Percentiles rank a stretch among this genome's conserved stretches.
Conservation (phyloP, 768 basidiomycete genomes). For the Dioszegia aurantiaca region DNA sequence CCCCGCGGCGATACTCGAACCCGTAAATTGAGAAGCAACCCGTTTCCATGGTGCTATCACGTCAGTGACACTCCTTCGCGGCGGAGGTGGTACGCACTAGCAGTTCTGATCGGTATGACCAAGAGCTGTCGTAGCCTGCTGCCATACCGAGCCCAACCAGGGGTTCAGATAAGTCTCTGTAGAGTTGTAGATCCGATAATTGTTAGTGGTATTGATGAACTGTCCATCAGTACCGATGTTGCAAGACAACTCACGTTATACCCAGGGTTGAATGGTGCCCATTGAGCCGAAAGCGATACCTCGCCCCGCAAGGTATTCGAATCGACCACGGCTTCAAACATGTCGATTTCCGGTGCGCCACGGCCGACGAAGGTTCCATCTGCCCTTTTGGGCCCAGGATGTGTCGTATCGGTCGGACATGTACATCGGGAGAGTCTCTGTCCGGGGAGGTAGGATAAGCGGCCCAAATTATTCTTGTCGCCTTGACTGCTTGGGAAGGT, state of each 20-base stretch:
- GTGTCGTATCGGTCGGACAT: constrained; percentile 69
- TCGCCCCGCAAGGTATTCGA: constrained; percentile 53
- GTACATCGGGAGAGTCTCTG: constrained; percentile 86
- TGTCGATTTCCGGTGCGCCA: constrained; percentile 83
- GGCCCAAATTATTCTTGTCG: constrained; percentile 58
- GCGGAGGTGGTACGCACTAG: constrained; percentile 57
- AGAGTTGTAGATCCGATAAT: constrained; percentile 58
- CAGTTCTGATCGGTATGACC: constrained; percentile 69
- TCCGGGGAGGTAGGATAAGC: constrained; percentile 79
- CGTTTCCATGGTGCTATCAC: constrained; percentile 51
- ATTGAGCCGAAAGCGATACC: constrained; percentile 80
- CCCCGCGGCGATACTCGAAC: constrained; percentile 78
- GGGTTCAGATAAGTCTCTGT: constrained; percentile 32
- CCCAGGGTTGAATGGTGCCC: constrained; percentile 66
- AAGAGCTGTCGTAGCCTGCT: constrained; percentile 77
- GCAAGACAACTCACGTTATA: constrained; percentile 55
- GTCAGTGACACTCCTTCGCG: background rate
- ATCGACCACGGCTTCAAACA: constrained; percentile 73
- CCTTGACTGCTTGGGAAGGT: constrained; percentile 63
- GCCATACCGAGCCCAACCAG: constrained; percentile 66
- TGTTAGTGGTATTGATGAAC: constrained; percentile 56
- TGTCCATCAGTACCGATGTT: constrained; percentile 14
- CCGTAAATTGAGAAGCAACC: constrained; percentile 68
- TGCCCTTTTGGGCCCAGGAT: constrained; percentile 75
- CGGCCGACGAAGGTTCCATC: constrained; percentile 81